Base-by-base conservation (phyloP, 2,329 filamentous ascomycete species). In the Onygenales sp. region DNA sequence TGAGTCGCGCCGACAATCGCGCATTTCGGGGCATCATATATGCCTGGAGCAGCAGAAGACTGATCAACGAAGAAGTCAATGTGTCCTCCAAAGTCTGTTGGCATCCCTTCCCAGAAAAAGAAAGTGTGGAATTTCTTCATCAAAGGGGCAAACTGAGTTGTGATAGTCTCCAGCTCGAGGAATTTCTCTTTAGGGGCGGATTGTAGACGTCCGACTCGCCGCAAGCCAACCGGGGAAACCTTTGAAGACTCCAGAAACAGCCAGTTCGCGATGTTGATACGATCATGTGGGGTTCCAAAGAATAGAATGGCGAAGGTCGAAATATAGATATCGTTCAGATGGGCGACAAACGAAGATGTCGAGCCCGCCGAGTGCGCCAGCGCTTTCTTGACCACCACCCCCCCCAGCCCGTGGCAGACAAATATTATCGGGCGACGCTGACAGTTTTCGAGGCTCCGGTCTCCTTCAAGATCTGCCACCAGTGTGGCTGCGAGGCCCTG, bases 331-430 rank as follows among this genome's bases (percentile, higher is more conserved):
- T 61, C 60, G 47, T 63, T 55, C 17, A 63, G 52, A 57, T 66
- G 66, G 17, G 60, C 57, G 33, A 66, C 58, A 13, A 59, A 56
- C 39, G 56, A 52, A 7, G 57, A 57, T 39, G 49, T 57, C 32
- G 58, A 52, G 21, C 57, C 63, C 4, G 52, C 55, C 41, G 66
- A 65, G 44, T 61, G 63, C 13, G 60, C 55, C 35, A 70, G 59
- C 9, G 67, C 66, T 46, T 63, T 59, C 55, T 71, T 71, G 14
- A 65, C 63, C 13, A 70, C 50, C 14, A 69, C 50, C 5, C 68
- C 67, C 10, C 69, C 68, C 50, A 71, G 54, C n/a, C 66, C 66
- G 60, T 71, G 67, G 53, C 68, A 70, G 50, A 71, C 46, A 52
- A 71, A 71, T 41, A 70, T 67, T 43, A 71, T 66, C 7, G 68